Base-by-base conservation (phyloP, 106 monocot genomes). In the Chionographis japonica region DNA sequence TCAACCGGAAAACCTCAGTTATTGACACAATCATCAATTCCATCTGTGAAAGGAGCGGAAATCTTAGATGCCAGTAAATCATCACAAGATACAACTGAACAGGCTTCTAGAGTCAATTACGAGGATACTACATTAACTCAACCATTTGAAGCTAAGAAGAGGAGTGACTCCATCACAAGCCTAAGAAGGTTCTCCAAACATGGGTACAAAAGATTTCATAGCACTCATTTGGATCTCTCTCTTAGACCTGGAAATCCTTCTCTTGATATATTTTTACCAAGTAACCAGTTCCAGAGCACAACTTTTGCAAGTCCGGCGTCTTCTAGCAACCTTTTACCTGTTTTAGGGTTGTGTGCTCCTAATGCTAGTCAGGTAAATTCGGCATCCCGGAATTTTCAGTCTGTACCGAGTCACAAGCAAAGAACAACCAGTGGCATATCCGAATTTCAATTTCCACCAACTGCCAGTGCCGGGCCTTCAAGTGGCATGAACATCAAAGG, bases 271-370 rank as follows among this genome's bases (percentile, higher is more conserved):
- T 66, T 71, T 41, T 68, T 79, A 16, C 78, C 77, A n/a, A 80
- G 57, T 56, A 76, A 80, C 39, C 73, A 73, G 17, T 67, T 50
- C 19, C 67, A 83, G 12, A 74, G 37, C 60, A 39, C 54, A 38
- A 52, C 59, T 75, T 73, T 63, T 27, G 35, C 77, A 19, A 75
- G 70, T 76, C 58, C 77, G 20, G 53, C 74, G 43, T 54, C 72
- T 62, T 36, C 73, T 59, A 63, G 43, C 68, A 68, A 76, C 58
- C 80, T 84, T 58, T 54, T 84, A 69, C 95, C 95, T 62, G 86
- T 95, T 65, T 65, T 95, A 61, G 95, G 95, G 37, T 76, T 95
- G 11, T 84, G 86, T 72, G 95, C 95, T 78, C 95, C 95, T 38
- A 95, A 91, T 82, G 91, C 91, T 68, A 75, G 46, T 63, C 71